Evolutionary conservation across 1,284 basidiomycete genomes (phyloP), one percentile per base, ranked within the genome.

Genomic region (Golubevia pallescens): DNA sequence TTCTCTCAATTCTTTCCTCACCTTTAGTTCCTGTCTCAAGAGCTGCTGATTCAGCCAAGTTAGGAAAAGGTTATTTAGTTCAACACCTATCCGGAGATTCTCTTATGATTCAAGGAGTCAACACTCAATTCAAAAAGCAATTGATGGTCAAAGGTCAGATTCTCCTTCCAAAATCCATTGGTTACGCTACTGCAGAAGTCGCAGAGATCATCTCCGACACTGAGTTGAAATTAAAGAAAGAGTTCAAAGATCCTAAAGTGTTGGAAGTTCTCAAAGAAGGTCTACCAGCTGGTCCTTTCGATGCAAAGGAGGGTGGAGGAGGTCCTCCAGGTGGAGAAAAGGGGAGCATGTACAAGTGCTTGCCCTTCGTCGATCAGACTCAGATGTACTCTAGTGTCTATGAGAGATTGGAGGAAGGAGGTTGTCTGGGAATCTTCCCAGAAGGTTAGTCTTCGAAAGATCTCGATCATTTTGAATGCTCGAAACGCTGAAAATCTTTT

Each of bases 311-410:
- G n/a, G 63, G 66, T 52, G 32, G 56, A 69, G 16, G 70, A 69
- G 19, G 58, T 66, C 8, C 51, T 19, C n/a, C 56, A 10, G 57
- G 65, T 71, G 34, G 64, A 56, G 24, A 24, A 54, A 55, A 57
- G 56, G 34, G 61, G 51, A 10, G 71, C 71, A 69, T 68, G 60
- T 85, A 81, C 70, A 77, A 78, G 38, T 75, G 72, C 57, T 69
- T 82, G 20, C 83, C 83, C 32, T 84, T 75, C 63, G 76, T 85
- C 54, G 82, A 85, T 64, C 83, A 85, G 69, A 75, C 71, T 6
- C 69, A 83, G 57, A 85, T 85, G 83, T 85, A 85, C 51, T 69
- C 77, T 21, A 77, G 70, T 24, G 83, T 85, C 13, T 85, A 83
- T 65, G 73, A 78, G 61, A 76, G 75, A 63, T 71, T 85, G 61